Percentiles rank a stretch among this genome's conserved stretches.
phyloP scores from a whole-genome alignment of 1,284 basidiomycete species.

The Fistulina hepatica region DNA sequence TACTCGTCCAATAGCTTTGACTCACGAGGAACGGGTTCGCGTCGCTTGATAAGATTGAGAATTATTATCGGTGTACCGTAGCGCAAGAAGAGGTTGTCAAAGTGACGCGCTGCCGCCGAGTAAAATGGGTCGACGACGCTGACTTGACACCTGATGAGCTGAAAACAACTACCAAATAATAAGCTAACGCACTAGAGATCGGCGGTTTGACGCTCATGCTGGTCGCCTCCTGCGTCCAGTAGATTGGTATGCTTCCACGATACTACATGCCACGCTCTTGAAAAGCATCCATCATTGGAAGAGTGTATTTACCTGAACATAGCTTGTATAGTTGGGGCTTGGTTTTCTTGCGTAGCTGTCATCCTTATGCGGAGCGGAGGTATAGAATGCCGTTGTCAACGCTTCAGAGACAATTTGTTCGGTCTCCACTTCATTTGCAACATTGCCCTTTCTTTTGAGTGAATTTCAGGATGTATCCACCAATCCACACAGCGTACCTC shows the following conservation, averaged over 20 bases:
- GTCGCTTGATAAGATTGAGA: constrained; percentile 91
- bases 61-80: constrained; percentile 90
- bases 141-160: constrained; percentile 39
- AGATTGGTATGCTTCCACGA: constrained; percentile 90
- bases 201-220: constrained; percentile 89
- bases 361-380: constrained; percentile 39
- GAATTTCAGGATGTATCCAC: neutral
- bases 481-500: constrained; percentile 37
- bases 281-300: neutral
- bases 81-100: constrained; percentile 83
- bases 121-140: constrained; percentile 95
- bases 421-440: constrained; percentile 98
- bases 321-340: constrained; percentile 86
- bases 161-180: neutral
- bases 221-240: constrained; percentile 91
- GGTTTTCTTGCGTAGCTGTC: constrained; percentile 34
- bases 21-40: constrained; percentile 77
- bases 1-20: constrained; percentile 91
- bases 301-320: constrained; percentile 58
- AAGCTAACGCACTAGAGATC: constrained; percentile 68
- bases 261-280: constrained; percentile 41
- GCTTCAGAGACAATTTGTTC: constrained; percentile 98
- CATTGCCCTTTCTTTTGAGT: constrained; percentile 67
- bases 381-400: constrained; percentile 84
- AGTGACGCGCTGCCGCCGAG: constrained; percentile 87